Evolutionary conservation across 139 green algal genomes (phyloP), one percentile per base, ranked within the genome.

Genomic region (Picochlorum sp.): DNA sequence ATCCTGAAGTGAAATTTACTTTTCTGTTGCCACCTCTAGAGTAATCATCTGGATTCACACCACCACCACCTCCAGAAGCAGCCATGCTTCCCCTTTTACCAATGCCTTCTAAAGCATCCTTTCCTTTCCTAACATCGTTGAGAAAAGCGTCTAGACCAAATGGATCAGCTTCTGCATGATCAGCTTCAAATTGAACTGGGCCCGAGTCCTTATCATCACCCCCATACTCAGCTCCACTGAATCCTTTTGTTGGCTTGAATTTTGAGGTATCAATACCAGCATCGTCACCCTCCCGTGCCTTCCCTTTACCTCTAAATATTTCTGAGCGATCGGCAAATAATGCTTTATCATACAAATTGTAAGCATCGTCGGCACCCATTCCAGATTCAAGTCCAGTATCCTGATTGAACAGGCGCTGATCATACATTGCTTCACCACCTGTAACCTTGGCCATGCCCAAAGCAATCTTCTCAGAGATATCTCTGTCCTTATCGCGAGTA

Each of bases 341-440:
- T 6, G 84, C 69, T 79, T 95, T 95, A 76, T 98, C 92, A 65
- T 98, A 98, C 39, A 95, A 50, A 70, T 87, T 90, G 78, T 98
- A 98, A 25, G 49, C 49, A 69, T 98, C 91, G 33, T 98, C 90
- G 0, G 68, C 64, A 0, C 67, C 85, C 61, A 97, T 86, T 14
- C 90, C 90, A 10, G 65, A 70, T 26, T 63, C 77, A 71, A 95
- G 81, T 24, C 59, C 66, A 24, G 61, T 66, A 18, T 96, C 91
- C 78, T 96, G 91, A 79, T 98, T 98, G 83, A 98, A 98, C 52
- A 98, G 77, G 3, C 91, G 83, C 70, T 92, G 81, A 79, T 98
- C 91, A 73, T 98, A 98, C 83, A 90, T 82, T 22, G 87, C 84
- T 76, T 96, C 90, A 22, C 83, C 85, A 33, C 70, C 72, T 5